These are phyloP conservation scores for Entelexis sorbosivorans DNA, from an alignment of 1,139 yeast genomes.

Conservation along the genomic window DNA sequence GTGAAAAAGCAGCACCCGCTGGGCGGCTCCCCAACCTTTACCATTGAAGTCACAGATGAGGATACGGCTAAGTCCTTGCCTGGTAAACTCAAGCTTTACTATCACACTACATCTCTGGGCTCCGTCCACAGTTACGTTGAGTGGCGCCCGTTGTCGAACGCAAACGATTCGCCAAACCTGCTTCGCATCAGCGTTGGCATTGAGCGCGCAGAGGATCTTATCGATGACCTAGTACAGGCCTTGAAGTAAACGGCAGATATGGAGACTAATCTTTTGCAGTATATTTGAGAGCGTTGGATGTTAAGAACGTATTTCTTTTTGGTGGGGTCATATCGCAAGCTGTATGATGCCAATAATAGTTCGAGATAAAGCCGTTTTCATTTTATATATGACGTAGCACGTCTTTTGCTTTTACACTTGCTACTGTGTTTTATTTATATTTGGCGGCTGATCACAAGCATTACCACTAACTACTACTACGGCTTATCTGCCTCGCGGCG, in stretches of 20 bases:
- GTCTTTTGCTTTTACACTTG: too few relatives aligned
- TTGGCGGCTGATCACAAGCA: too few relatives aligned
- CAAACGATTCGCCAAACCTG: conserved; percentile 42
- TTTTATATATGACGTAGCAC: too few relatives aligned
- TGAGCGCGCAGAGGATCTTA: conserved; percentile 62
- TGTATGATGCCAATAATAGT: too few relatives aligned
- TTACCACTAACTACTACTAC: too few relatives aligned
- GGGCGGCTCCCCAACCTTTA: conserved; percentile 68
- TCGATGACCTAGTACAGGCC: conserved; percentile 48
- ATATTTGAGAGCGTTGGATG: too few relatives aligned
- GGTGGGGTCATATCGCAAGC: too few relatives aligned
- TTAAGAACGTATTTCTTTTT: too few relatives aligned
- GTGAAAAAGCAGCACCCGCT: conserved; percentile 53
- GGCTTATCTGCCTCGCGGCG: too few relatives aligned
- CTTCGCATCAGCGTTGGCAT: conserved; percentile 70
- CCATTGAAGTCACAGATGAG: conserved; percentile 44
- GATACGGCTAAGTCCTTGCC: conserved; percentile 57
- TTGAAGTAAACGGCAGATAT: conserved; percentile 27
- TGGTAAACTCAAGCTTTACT: conserved; percentile 53
- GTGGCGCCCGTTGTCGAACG: conserved; percentile 76
- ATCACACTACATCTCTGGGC: conserved; percentile 87
- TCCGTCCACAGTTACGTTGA: conserved; percentile 89
- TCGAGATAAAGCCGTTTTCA: too few relatives aligned
- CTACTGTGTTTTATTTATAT: too few relatives aligned
- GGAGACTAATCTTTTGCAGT: too few relatives aligned